Conservation (phyloP, 345 rosid genomes). For the Euphorbia peplus region DNA sequence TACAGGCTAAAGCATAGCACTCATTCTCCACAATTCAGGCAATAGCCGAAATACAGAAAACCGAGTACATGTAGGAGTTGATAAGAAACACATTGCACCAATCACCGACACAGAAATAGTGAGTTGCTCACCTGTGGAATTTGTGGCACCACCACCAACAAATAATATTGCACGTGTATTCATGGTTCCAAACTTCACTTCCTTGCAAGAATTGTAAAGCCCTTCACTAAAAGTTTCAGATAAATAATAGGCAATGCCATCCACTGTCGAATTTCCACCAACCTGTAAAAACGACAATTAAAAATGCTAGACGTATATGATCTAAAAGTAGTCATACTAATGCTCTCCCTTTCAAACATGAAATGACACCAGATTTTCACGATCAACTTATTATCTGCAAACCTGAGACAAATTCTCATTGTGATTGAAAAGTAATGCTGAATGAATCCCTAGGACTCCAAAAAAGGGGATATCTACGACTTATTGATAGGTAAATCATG, state of each 20-base stretch:
- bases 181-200: conserved; percentile 31
- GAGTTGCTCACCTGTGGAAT: conserved; percentile 17
- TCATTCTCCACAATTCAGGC: not conserved
- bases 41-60: conserved; percentile 1
- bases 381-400: conserved; percentile 10
- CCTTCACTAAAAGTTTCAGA: conserved; percentile 21
- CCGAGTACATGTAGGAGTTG: not conserved
- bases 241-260: conserved; percentile 27
- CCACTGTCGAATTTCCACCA: conserved; percentile 25
- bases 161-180: conserved; percentile 29
- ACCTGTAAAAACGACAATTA: conserved; percentile 11
- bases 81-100: not conserved
- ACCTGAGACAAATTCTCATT: not conserved
- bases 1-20: not conserved
- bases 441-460: not conserved
- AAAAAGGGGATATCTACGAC: not conserved
- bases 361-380: not conserved
- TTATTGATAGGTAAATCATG: not conserved
- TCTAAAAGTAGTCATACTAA: not conserved
- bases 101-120: not conserved
- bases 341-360: not conserved
- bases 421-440: not conserved
- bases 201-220: conserved; percentile 24
- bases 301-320: not conserved
- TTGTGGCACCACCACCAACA: conserved; percentile 30